phyloP scores from a whole-genome alignment of 2,329 filamentous ascomycete genomes.

The Trichoderma lentiforme region DNA sequence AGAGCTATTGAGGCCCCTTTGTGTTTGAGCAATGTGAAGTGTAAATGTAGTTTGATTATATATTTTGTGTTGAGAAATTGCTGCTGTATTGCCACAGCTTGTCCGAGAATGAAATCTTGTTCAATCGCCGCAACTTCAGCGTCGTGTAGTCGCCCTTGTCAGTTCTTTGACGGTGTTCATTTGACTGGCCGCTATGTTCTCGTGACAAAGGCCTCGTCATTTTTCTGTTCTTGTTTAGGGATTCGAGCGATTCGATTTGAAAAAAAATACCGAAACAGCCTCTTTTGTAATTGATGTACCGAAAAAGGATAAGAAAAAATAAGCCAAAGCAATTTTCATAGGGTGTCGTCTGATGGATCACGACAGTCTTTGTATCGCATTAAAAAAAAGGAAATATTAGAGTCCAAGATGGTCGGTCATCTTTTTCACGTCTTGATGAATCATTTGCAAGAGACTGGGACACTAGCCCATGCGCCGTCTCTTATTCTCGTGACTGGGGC shows the following conservation, averaged over 20 bases:
- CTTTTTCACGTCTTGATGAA: neutral
- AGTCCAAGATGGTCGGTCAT: neutral
- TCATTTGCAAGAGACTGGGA: neutral
- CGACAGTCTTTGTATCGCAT: neutral
- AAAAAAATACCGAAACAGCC: neutral
- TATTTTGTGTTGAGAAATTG: neutral
- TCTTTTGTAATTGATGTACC: neutral
- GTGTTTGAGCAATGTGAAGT: neutral
- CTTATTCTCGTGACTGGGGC: constrained; percentile 33
- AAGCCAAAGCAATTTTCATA: neutral
- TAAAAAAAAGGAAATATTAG: neutral
- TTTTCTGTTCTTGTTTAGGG: neutral
- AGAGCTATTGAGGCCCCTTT: neutral
- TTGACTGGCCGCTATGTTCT: no score
- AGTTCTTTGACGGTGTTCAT: neutral
- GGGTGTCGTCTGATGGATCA: neutral
- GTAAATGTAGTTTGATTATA: neutral
- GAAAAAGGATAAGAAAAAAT: neutral
- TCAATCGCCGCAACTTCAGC: neutral
- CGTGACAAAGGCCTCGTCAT: neutral
- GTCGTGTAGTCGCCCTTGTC: neutral
- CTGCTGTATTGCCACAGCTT: neutral
- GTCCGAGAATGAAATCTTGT: neutral
- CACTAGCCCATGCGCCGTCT: constrained; percentile 36
- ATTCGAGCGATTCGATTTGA: neutral